phyloP scores from a whole-genome alignment of 2,329 filamentous ascomycete species.

The Endothia cerciana region DNA sequence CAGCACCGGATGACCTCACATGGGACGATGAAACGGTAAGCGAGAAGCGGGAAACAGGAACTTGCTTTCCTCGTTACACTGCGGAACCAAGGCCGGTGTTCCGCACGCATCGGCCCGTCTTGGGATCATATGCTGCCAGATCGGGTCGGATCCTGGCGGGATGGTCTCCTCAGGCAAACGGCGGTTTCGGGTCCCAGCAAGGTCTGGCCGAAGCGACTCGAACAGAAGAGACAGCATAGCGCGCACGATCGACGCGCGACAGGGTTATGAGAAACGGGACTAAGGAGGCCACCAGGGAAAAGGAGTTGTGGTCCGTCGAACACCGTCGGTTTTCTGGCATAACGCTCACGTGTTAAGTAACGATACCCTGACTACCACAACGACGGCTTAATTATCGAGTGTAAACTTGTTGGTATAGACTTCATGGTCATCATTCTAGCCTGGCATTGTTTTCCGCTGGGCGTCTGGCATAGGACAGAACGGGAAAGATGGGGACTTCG shows the following conservation, averaged over 20 bases:
- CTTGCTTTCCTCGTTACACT: slow-evolving; percentile 10
- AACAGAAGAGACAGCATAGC: slow-evolving; percentile 5
- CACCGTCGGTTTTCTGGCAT: slow-evolving; percentile 3
- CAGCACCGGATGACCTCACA: slow-evolving; percentile 7
- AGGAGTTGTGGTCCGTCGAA: background rate
- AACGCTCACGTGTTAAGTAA: slow-evolving; percentile 7
- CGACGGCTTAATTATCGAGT: slow-evolving; percentile 7
- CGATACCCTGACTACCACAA: slow-evolving; percentile 17
- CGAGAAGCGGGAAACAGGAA: background rate
- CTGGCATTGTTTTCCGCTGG: background rate
- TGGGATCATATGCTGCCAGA: slow-evolving; percentile 24
- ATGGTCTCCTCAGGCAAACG: background rate
- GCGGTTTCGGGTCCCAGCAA: background rate
- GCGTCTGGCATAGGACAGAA: background rate
- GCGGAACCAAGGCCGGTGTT: background rate
- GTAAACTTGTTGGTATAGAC: slow-evolving; percentile 9
- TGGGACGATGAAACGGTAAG: slow-evolving; percentile 9
- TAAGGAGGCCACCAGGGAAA: background rate
- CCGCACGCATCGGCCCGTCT: slow-evolving; percentile 8
- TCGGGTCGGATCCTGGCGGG: slow-evolving; percentile 9
- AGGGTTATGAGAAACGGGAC: slow-evolving; percentile 1
- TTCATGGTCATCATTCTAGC: slow-evolving; percentile 1
- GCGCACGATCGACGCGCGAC: slow-evolving; percentile 8
- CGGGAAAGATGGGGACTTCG: background rate
- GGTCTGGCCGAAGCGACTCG: background rate